Evolutionary conservation across 2,329 filamentous ascomycete genomes (phyloP), one percentile per base, ranked within the genome.

Genomic region (Ceratocystis destructans): DNA sequence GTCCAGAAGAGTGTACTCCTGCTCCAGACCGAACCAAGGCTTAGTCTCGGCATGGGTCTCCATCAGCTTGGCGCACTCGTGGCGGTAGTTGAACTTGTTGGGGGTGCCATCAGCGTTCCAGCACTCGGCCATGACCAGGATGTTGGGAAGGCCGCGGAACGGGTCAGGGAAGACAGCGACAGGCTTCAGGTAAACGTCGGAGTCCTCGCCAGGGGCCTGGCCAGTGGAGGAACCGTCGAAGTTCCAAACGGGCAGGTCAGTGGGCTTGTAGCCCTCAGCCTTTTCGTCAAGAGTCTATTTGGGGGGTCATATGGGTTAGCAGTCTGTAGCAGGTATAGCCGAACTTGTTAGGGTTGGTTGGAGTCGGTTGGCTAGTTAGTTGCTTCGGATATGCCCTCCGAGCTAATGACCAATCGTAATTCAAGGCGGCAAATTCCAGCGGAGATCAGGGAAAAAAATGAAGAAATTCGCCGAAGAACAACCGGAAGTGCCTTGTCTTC

Each of bases 21-120:
- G 93, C 77, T 96, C 93, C 20, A 99, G 86, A 79, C 94, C 94
- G 79, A 97, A 99, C 94, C 93, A 97, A 74, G 94, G 92, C 76
- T 88, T 82, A 73, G 93, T 87, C 67, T 85, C 81, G 76, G 86
- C 86, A 77, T 96, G 86, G 70, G 86, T 83, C 77, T 94, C 86
- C 90, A 97, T 96, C 73, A 96, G 82, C 77, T 94, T 88, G 75
- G 85, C 85, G 74, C 87, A 88, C 74, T 97, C 93, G 76, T 96
- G 88, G 72, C 94, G 90, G 87, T 87, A 89, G 88, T 99, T 99
- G 88, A 85, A 97, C 79, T 96, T 92, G 87, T 97, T 99, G 78
- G 94, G 94, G 70, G 86, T 90, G 75, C 91, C 92, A 78, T 96
- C 92, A 71, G 89, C 82, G 76, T 93, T 91, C 88, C 90, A 96